A percentile compares a stretch with the other conserved stretches of the same genome.
Conservation (phyloP, 1,284 basidiomycete species). For the Austroboletus novae-zelandiae region DNA sequence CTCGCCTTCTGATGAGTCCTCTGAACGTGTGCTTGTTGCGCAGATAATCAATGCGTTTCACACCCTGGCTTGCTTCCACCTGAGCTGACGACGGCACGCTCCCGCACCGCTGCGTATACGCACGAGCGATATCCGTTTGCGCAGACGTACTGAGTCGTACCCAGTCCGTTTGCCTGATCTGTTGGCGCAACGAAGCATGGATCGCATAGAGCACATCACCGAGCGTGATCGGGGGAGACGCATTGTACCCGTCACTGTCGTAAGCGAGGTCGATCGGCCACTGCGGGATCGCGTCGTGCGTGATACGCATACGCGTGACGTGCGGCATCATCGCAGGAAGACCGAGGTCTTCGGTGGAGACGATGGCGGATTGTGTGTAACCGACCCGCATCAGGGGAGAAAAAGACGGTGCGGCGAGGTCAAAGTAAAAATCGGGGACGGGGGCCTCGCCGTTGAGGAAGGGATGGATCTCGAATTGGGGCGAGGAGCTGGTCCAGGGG, state of each 20-base stretch:
- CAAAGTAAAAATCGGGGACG: conserved; percentile 49
- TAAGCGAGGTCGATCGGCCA: conserved; percentile 61
- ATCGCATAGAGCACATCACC: conserved; percentile 56
- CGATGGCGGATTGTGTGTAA: conserved; percentile 34
- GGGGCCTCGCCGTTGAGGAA: conserved; percentile 55
- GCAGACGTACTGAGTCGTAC: conserved; percentile 38
- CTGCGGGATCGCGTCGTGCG: conserved; percentile 52
- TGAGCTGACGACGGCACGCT: conserved; percentile 38
- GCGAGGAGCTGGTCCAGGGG: conserved; percentile 22
- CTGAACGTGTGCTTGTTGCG: conserved; percentile 50
- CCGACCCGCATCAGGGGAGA: conserved; percentile 41
- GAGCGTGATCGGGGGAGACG: conserved; percentile 49
- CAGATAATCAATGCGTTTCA: conserved; percentile 60
- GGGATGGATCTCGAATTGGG: conserved; percentile 51
- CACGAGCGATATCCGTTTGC: conserved; percentile 46
- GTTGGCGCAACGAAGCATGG: conserved; percentile 48
- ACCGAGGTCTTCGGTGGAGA: conserved; percentile 44
- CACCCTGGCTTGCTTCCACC: conserved; percentile 48
- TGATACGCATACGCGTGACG: conserved; percentile 53
- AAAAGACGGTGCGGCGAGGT: conserved; percentile 50
- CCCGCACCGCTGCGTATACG: conserved; percentile 55
- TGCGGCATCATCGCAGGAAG: conserved; percentile 58
- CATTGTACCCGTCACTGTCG: conserved; percentile 25
- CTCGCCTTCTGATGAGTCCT: conserved; percentile 45
- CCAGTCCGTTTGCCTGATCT: conserved; percentile 60